Conservation (phyloP, 139 green algal species). For the Diplosphaera chodatii region DNA sequence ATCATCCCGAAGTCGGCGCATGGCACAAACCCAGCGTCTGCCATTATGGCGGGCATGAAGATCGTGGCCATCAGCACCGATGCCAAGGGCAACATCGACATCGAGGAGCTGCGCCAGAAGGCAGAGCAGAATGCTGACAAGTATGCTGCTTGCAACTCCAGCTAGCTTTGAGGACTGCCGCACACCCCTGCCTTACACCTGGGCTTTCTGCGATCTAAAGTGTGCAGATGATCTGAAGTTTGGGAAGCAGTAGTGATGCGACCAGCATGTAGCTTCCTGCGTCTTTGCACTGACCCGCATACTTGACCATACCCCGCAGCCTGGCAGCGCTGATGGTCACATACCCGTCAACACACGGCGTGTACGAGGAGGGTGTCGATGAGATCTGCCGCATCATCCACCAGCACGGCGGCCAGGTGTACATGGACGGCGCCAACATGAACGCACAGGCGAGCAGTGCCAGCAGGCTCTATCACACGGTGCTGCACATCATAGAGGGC, state of each 20-base stretch:
- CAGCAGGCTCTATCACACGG: too few species aligned
- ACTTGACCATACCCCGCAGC: too few species aligned
- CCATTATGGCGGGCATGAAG: constrained; percentile 97
- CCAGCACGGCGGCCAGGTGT: constrained; percentile 91
- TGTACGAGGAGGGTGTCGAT: constrained; percentile 97
- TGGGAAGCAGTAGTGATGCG: too few species aligned
- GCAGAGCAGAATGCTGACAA: constrained; percentile 83
- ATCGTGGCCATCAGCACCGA: constrained; percentile 86
- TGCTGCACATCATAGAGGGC: too few species aligned
- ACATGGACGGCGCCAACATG: constrained; percentile 99
- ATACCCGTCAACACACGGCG: constrained; percentile 96
- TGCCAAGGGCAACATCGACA: constrained; percentile 87
- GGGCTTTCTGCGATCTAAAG: too few species aligned
- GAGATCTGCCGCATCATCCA: constrained; percentile 97
- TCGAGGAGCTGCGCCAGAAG: constrained; percentile 81
- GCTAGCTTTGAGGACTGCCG: too few species aligned
- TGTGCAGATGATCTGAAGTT: too few species aligned
- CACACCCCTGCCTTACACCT: too few species aligned
- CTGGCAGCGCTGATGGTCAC: constrained; percentile 99
- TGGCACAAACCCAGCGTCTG: constrained; percentile 95
- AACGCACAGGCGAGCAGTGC: constrained; percentile 99
- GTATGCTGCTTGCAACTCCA: background rate
- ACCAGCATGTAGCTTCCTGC: too few species aligned
- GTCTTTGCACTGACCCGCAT: too few species aligned
- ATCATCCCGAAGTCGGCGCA: constrained; percentile 98